Evolutionary conservation across 306 rosid species (phyloP), one percentile per base, ranked within the genome.

Genomic region (Cicer yamashitae): DNA sequence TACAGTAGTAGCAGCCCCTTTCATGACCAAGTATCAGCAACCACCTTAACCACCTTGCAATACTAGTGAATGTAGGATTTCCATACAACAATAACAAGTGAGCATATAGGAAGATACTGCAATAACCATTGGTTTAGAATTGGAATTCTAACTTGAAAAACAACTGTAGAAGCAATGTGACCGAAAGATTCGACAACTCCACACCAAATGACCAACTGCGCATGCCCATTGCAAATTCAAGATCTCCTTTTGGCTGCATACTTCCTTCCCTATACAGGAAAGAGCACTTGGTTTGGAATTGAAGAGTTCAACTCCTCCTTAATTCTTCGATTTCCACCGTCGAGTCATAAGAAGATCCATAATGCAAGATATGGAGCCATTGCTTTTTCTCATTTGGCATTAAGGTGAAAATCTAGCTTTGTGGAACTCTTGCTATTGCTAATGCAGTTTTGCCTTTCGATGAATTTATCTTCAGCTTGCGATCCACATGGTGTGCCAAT

Each of bases 301-400:
- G 71, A 54, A 73, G 75, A 72, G 40, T 15, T 70, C 63, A 1
- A 62, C 44, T 56, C 51, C 17, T 45, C 53, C 78, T 76, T 1
- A 38, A 25, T 50, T 69, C 76, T 67, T 57, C 72, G 13, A 60
- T 12, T 53, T 30, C 8, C 54, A 45, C 64, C 37, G 10, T 71
- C 51, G 54, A 40, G 8, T 46, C 66, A 78, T 14, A 67, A 48
- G 37, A 47, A 78, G 25, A 37, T 30, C 59, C 77, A 65, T 56
- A 13, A 10, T 47, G 74, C 22, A 48, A 11, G 13, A 72, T 58
- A 39, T 14, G 71, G 50, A 74, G 74, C 45, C 69, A 38, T 60
- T 71, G 74, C 71, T 46, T 69, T 80, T 66, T 65, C 69, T 48
- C 67, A 13, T 52, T 59, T 50, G 6, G 67, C 59, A 50, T 60